phyloP scores from a whole-genome alignment of 1,139 yeast genomes.

The Scheffersomyces quercinus region DNA sequence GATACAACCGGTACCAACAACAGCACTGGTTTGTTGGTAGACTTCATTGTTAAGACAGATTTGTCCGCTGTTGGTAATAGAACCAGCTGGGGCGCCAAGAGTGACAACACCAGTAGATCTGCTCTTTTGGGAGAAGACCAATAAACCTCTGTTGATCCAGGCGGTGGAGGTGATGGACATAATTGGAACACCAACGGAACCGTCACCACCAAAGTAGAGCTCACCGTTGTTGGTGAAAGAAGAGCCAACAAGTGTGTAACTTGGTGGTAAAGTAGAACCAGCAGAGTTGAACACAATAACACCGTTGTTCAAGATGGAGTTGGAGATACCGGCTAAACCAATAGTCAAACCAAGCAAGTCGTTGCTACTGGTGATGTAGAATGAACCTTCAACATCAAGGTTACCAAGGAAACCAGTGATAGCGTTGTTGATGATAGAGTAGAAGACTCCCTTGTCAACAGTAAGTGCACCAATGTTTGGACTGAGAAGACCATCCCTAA shows the following conservation, averaged over 20 bases:
- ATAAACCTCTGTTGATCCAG: constrained; percentile 30
- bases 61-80: constrained; percentile 29
- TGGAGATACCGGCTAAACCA: constrained; percentile 7
- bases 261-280: constrained; percentile 8
- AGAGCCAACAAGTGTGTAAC: constrained; percentile 19
- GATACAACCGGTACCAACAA: constrained; percentile 32
- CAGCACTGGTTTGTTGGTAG: constrained; percentile 25
- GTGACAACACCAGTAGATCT: constrained; percentile 19
- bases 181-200: constrained; percentile 19
- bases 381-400: constrained; percentile 10
- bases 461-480: constrained; percentile 9
- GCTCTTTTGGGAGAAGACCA: constrained; percentile 22
- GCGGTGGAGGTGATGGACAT: constrained; percentile 19
- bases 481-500: constrained; percentile 9
- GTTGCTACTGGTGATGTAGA: constrained; percentile 11
- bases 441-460: constrained; percentile 12
- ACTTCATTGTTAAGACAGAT: constrained; percentile 28
- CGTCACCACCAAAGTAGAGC: constrained; percentile 28
- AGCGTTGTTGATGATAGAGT: constrained; percentile 14
- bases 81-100: constrained; percentile 19
- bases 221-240: constrained; percentile 30
- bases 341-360: constrained; percentile 9
- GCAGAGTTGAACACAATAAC: background rate
- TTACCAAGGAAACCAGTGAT: constrained; percentile 10
- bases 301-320: constrained; percentile 3